Conservation (phyloP, 1,139 yeast species). For the Kodamaea ohmeri region DNA sequence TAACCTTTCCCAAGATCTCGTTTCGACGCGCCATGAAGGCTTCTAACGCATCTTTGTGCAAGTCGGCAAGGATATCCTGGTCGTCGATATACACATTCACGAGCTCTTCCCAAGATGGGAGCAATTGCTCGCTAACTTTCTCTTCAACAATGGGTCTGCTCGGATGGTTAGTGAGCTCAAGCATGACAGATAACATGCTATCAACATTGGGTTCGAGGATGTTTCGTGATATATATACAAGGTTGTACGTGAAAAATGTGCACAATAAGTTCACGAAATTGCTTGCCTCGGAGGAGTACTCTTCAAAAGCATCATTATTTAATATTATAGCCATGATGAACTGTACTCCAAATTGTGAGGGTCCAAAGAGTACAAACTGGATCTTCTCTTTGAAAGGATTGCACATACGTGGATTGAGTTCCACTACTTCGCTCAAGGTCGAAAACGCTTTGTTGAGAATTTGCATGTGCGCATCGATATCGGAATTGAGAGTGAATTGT, state of each 20-base stretch:
- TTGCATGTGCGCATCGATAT: conserved; percentile 19
- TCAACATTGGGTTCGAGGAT: conserved; percentile 39
- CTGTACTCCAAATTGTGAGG: conserved; percentile 35
- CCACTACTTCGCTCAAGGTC: conserved; percentile 45
- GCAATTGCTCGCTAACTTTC: conserved; percentile 59
- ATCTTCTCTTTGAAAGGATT: conserved; percentile 23
- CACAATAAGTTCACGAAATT: conserved; percentile 52
- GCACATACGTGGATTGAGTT: conserved; percentile 43
- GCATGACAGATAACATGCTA: conserved; percentile 46
- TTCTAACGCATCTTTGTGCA: conserved; percentile 25
- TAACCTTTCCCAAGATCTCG: conserved; percentile 42
- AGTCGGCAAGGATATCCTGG: conserved; percentile 37
- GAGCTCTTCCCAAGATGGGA: conserved; percentile 78
- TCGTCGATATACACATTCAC: conserved; percentile 63
- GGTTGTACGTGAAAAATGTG: conserved; percentile 50
- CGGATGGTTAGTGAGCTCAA: conserved; percentile 58
- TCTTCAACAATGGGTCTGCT: conserved; percentile 69
- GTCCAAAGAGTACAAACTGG: conserved; percentile 35
- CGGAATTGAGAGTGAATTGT: conserved; percentile 18
- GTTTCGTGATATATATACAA: conserved; percentile 47
- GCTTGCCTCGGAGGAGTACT: conserved; percentile 43
- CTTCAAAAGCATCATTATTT: conserved; percentile 23
- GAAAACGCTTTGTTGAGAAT: conserved; percentile 30
- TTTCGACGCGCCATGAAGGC: conserved; percentile 30
- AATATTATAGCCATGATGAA: conserved; percentile 28